Conservation (phyloP, 345 rosid species). For the Populus davidiana region DNA sequence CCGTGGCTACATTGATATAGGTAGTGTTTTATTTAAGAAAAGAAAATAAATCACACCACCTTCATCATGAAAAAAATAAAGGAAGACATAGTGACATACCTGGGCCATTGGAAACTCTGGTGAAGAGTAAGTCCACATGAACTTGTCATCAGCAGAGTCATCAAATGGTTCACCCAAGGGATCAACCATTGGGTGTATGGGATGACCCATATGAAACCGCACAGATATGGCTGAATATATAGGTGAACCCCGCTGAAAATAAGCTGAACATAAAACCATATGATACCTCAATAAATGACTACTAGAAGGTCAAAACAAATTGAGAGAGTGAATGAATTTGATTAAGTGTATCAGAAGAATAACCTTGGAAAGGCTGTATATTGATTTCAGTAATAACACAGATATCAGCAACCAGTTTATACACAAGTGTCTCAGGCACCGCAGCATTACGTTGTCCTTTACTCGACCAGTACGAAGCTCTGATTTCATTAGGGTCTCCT, state of each 20-base stretch:
- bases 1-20: not conserved
- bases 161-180: conserved; percentile 27
- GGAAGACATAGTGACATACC: conserved; percentile 37
- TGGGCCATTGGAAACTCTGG: conserved; percentile 87
- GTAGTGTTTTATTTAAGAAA: not conserved
- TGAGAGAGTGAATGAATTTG: not conserved
- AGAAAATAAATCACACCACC: not conserved
- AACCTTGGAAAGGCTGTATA: conserved; percentile 83
- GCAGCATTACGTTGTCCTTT: conserved; percentile 58
- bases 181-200: conserved; percentile 25
- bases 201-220: conserved; percentile 71
- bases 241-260: conserved; percentile 63
- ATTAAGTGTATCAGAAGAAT: not conserved
- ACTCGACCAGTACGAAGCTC: conserved; percentile 94
- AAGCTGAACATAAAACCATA: conserved; percentile 49
- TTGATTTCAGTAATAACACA: conserved; percentile 70
- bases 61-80: not conserved
- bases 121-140: conserved; percentile 79
- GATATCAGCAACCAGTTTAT: conserved; percentile 58
- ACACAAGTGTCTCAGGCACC: conserved; percentile 84
- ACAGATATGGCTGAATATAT: conserved; percentile 79
- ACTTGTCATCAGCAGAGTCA: conserved; percentile 37
- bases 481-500: conserved; percentile 40
- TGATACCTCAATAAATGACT: conserved; percentile 15
- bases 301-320: conserved; percentile 1